Conservation (phyloP, 2,329 filamentous ascomycete genomes). For the Trichoderma sp. region DNA sequence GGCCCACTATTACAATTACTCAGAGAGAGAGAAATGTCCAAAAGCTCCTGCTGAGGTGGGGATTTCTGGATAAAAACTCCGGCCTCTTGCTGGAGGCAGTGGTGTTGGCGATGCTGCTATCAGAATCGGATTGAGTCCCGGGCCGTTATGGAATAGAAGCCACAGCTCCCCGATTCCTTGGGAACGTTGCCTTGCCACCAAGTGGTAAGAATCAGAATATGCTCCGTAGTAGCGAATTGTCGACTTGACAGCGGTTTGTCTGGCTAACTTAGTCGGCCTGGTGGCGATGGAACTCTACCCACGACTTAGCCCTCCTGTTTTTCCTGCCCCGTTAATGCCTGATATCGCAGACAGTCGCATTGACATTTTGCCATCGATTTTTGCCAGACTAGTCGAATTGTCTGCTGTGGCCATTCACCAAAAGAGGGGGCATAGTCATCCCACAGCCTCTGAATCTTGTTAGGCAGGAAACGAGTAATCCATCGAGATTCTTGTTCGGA, state of each 20-base stretch:
- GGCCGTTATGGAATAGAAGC: not conserved
- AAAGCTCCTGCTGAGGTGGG: not conserved
- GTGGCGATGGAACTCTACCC: not conserved
- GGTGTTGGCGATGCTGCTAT: not conserved
- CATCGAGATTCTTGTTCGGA: not conserved
- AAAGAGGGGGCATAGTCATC: not conserved
- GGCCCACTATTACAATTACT: not conserved
- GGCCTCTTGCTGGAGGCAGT: not conserved
- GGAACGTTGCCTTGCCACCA: not conserved
- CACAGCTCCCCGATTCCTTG: not conserved
- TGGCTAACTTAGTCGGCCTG: not conserved
- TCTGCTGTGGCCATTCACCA: not conserved
- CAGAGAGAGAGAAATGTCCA: not conserved
- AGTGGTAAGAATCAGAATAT: not conserved
- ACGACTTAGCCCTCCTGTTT: not conserved
- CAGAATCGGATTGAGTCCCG: not conserved
- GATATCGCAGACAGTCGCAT: not conserved
- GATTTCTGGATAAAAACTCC: not conserved
- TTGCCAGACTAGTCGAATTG: not conserved
- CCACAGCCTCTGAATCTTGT: not conserved
- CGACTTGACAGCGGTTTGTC: not conserved
- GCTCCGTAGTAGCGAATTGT: not conserved
- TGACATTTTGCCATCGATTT: not conserved
- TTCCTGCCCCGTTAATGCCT: not conserved
- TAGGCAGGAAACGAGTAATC: not conserved